A percentile compares a stretch with the other conserved stretches of the same genome.
These are phyloP conservation scores for Candida gorgasii DNA, from an alignment of 805 yeast species.

Conservation along the genomic window DNA sequence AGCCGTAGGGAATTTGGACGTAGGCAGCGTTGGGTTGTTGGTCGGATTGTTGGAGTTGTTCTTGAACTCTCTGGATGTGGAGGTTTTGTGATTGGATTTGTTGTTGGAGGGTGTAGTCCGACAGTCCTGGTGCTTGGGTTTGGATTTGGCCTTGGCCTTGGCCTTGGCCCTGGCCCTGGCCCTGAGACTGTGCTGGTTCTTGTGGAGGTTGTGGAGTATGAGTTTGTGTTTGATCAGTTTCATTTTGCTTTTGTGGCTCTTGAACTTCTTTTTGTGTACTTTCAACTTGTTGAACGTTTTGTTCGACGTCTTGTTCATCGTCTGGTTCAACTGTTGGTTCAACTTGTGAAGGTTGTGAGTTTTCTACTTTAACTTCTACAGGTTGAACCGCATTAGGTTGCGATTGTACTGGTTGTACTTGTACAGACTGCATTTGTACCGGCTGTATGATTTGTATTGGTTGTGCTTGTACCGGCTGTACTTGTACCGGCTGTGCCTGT, in stretches of 20 bases:
- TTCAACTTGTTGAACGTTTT: too few relatives aligned
- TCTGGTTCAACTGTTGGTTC: too few relatives aligned
- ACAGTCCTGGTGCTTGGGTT: background rate
- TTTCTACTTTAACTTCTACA: too few relatives aligned
- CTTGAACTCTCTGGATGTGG: background rate
- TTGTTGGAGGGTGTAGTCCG: background rate
- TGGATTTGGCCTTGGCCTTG: slow-evolving; percentile 1
- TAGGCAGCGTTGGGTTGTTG: background rate
- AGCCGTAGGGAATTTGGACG: background rate
- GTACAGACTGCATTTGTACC: background rate
- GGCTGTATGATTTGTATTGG: background rate
- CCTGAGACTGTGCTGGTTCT: too few relatives aligned
- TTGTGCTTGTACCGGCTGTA: background rate
- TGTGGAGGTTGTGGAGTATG: background rate
- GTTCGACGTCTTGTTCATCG: too few relatives aligned
- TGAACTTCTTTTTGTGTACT: too few relatives aligned
- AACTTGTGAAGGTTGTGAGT: too few relatives aligned
- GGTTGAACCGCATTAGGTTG: too few relatives aligned
- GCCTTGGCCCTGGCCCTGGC: background rate
- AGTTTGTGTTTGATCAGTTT: background rate
- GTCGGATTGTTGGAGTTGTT: background rate
- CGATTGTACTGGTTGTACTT: too few relatives aligned
- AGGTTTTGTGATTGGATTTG: slow-evolving; percentile 1
- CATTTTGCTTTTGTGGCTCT: background rate
- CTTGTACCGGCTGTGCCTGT: slow-evolving; percentile 1